Percentiles rank a stretch among this genome's conserved stretches.
Evolutionary conservation across 1,284 basidiomycete species (phyloP).

Genomic region (Cutaneotrichosporon mucoides): DNA sequence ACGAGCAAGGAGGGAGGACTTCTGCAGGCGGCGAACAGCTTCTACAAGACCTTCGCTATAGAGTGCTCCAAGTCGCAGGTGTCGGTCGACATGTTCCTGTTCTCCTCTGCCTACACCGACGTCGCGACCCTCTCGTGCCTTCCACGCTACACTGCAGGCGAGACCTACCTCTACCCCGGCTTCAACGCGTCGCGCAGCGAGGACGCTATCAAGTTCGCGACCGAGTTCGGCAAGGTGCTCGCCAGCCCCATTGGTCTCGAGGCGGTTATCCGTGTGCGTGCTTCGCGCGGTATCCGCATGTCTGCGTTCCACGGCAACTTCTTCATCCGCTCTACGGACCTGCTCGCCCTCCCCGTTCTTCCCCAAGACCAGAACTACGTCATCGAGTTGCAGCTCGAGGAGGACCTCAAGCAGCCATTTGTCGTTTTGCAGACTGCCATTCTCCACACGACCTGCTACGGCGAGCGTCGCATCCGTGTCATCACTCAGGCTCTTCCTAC

Average conservation of each 20-base stretch:
- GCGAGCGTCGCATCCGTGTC: constrained; percentile 93
- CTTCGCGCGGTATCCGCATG: constrained; percentile 90
- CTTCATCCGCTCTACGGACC: constrained; percentile 96
- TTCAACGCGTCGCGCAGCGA: constrained; percentile 93
- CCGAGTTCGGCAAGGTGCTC: constrained; percentile 90
- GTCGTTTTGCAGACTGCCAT: constrained; percentile 96
- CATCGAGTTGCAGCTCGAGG: constrained; percentile 96
- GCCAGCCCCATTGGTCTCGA: constrained; percentile 94
- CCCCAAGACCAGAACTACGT: constrained; percentile 95
- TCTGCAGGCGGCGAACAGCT: constrained; percentile 81
- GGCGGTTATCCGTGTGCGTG: constrained; percentile 95
- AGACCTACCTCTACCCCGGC: constrained; percentile 97
- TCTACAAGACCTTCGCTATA: constrained; percentile 99
- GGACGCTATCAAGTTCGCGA: constrained; percentile 96
- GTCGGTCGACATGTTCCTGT: constrained; percentile 99
- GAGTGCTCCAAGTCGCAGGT: constrained; percentile 97
- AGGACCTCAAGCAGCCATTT: constrained; percentile 85
- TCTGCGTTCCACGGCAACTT: constrained; percentile 99
- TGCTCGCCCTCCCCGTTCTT: constrained; percentile 93
- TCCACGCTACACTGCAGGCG: constrained; percentile 95
- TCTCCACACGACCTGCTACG: constrained; percentile 94
- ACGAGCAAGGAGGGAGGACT: constrained; percentile 89
- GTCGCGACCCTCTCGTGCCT: constrained; percentile 76
- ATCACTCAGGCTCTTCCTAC: constrained; percentile 90
- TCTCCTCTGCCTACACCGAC: constrained; percentile 89